Percentiles rank a stretch among this genome's conserved stretches.
phyloP scores from a whole-genome alignment of 2,329 filamentous ascomycete species.

The Ustulina deusta region DNA sequence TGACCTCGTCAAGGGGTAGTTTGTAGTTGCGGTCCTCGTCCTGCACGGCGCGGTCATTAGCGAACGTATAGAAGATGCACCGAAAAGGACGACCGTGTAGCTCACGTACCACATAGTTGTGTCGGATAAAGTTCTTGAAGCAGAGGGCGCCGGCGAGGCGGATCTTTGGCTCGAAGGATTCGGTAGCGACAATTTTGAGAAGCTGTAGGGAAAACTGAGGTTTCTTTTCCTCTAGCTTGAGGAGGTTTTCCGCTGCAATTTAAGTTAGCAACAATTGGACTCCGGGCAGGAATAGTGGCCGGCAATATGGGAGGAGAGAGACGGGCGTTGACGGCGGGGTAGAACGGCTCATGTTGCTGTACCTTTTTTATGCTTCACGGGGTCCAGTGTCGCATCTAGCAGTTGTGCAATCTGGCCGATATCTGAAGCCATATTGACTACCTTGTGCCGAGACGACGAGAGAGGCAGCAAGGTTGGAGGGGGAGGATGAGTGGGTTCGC shows the following conservation, averaged over 20 bases:
- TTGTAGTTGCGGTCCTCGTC: constrained; percentile 96
- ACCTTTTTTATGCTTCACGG: constrained; percentile 90
- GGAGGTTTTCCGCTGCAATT: constrained; percentile 78
- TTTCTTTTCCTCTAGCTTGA: constrained; percentile 83
- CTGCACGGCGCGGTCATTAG: constrained; percentile 51
- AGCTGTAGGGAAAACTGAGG: constrained; percentile 89
- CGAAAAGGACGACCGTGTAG: not conserved
- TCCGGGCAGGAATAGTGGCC: constrained; percentile 2
- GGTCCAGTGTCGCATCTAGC: constrained; percentile 91
- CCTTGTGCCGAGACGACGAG: constrained; percentile 29
- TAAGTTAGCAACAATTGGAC: constrained; percentile 35
- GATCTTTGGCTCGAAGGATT: constrained; percentile 78
- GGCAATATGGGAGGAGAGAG: not conserved
- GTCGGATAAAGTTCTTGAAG: constrained; percentile 98
- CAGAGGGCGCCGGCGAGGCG: constrained; percentile 89
- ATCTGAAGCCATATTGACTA: constrained; percentile 65
- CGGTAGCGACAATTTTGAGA: constrained; percentile 88
- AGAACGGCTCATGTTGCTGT: constrained; percentile 49
- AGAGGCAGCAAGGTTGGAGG: constrained; percentile 14
- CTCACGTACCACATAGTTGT: constrained; percentile 82
- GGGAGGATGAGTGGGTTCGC: constrained; percentile 17
- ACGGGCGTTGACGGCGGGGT: constrained; percentile 40
- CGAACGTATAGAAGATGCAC: not conserved
- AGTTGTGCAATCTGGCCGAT: constrained; percentile 78
- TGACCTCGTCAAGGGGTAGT: constrained; percentile 83